Base-by-base conservation (phyloP, 2,329 filamentous ascomycete genomes). In the Chrysoporthe deuterocubensis region DNA sequence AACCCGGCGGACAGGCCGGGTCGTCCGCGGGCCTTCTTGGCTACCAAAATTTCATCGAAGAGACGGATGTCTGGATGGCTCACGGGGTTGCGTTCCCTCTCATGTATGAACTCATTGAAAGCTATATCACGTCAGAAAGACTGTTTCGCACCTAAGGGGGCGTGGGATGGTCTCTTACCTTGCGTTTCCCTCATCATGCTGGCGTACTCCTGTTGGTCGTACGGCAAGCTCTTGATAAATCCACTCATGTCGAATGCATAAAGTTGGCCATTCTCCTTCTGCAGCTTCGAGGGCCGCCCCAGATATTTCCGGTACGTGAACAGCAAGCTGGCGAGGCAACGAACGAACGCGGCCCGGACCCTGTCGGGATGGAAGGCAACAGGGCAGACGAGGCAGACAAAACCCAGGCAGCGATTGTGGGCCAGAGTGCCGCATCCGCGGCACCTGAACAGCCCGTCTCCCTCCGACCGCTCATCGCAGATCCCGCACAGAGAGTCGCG, bases 21-120 rank as follows among this genome's bases (percentile, higher is more conserved):
- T 44, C 89, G 89, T 34, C 92, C 91, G 62, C 87, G 84, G 40
- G 85, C 84, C 75, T 87, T 88, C 82, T 96, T 96, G 43, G 92
- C 91, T 63, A 95, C 83, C 73, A 96, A 92, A 74, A 96, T 89
- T 77, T 94, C 91, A 77, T 96, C 92, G 73, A 96, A 96, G 1
- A 96, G 85, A 66, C 91, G 90, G 73, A 95, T 89, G 2, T 84
- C 78, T 0, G 91, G 85, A 70, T 92, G 85, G 8, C 87, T 84
- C 0, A 87, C 78, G 2, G 87, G 82, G 8, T 85, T 87, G 32
- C 83, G 88, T 78, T 96, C 92, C 58, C 92, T 88, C 73, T 94
- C 91, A 74, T 95, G 91, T 70, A 96, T 92, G 77, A 96, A 96
- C 77, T 95, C 92, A 72, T 93, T 93, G 76, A 94, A 93, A 61